Evolutionary conservation across 1,284 basidiomycete genomes (phyloP).

Genomic region (Malassezia nana): DNA sequence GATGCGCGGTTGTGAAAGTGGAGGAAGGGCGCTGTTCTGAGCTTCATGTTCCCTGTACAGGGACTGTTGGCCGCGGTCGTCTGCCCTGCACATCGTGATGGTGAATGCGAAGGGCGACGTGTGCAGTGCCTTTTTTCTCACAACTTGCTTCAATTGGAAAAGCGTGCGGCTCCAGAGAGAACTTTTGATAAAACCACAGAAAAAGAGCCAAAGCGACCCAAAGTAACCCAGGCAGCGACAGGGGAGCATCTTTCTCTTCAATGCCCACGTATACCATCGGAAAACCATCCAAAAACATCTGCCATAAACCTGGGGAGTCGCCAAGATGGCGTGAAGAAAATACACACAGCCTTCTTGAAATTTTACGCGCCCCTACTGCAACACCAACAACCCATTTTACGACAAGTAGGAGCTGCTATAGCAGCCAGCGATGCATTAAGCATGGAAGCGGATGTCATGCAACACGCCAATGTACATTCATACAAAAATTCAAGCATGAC

Average conservation of each 20-base stretch:
- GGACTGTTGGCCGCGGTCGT: slow-evolving; percentile 28
- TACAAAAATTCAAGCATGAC: slow-evolving; percentile 32
- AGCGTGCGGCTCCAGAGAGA: background rate
- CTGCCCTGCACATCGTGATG: slow-evolving; percentile 29
- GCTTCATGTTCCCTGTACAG: slow-evolving; percentile 29
- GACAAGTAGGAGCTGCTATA: slow-evolving; percentile 19
- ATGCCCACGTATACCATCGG: slow-evolving; percentile 23
- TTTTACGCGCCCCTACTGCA: slow-evolving; percentile 26
- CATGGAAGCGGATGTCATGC: slow-evolving; percentile 27
- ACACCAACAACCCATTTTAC: slow-evolving; percentile 19
- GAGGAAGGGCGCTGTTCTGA: slow-evolving; percentile 6
- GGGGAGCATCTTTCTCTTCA: background rate
- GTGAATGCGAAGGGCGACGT: slow-evolving; percentile 24
- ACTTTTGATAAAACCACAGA: background rate
- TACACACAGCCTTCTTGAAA: slow-evolving; percentile 21
- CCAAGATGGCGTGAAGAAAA: slow-evolving; percentile 26
- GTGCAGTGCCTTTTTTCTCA: slow-evolving; percentile 29
- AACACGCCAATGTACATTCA: slow-evolving; percentile 17
- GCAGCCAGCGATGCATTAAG: slow-evolving; percentile 21
- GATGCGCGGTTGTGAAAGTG: background rate
- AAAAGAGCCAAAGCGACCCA: background rate
- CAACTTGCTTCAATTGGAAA: background rate
- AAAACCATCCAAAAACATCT: slow-evolving; percentile 23
- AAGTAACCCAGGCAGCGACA: background rate
- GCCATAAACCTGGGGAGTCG: slow-evolving; percentile 24